These are phyloP conservation scores for Didymella keratinophila DNA, from an alignment of 2,329 filamentous ascomycete species.

Conservation along the genomic window DNA sequence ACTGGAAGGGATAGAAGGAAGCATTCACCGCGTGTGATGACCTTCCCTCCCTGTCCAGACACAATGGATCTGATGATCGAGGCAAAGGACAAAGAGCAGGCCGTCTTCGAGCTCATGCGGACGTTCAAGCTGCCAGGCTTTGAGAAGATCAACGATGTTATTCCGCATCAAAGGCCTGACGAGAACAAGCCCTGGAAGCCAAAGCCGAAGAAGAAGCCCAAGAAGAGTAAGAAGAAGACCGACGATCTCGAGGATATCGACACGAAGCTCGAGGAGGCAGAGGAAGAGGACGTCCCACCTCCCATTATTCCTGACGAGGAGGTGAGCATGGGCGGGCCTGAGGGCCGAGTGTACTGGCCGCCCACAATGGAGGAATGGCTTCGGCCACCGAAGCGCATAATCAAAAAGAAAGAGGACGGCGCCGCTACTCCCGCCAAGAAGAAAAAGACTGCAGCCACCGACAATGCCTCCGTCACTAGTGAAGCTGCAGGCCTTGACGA, in stretches of 20 bases:
- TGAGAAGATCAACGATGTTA: conserved; percentile 76
- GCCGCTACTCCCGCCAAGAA: conserved; percentile 40
- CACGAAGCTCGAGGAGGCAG: conserved; percentile 53
- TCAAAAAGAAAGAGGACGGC: conserved; percentile 62
- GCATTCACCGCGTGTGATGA: conserved; percentile 80
- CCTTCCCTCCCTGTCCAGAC: conserved; percentile 79
- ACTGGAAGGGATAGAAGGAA: conserved; percentile 82
- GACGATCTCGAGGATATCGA: conserved; percentile 51
- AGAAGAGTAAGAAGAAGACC: conserved; percentile 57
- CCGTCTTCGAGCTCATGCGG: conserved; percentile 92
- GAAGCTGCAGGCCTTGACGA: conserved; percentile 43
- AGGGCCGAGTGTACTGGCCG: conserved; percentile 89
- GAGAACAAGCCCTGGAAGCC: conserved; percentile 66
- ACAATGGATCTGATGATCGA: conserved; percentile 99
- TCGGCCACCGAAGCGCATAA: conserved; percentile 76
- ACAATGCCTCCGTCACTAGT: conserved; percentile 36
- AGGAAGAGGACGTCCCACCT: conserved; percentile 47
- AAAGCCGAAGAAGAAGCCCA: conserved; percentile 52
- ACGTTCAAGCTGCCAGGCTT: conserved; percentile 84
- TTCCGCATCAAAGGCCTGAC: conserved; percentile 78
- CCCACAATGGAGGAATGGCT: conserved; percentile 90
- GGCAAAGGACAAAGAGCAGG: conserved; percentile 97
- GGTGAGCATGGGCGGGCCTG: conserved; percentile 83
- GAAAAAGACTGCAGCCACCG: conserved; percentile 36
- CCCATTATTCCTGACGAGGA: conserved; percentile 69